Evolutionary conservation across 805 yeast species (phyloP).

Genomic region (Vanderwaltozyma polyspora): DNA sequence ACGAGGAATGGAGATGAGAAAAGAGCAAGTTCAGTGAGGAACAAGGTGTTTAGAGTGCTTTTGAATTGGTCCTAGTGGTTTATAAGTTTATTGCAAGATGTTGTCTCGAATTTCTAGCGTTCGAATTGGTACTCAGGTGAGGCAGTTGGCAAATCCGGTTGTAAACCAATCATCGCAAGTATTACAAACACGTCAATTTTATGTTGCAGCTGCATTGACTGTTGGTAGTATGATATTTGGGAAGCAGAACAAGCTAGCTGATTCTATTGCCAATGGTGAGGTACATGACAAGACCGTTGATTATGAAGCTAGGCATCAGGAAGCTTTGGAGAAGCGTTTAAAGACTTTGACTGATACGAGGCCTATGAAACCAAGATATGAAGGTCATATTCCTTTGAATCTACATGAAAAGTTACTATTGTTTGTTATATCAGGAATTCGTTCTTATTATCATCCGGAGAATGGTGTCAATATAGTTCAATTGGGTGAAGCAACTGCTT

Average conservation of each 20-base stretch:
- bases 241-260: conserved; percentile 44
- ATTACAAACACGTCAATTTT: conserved; percentile 4
- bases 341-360: conserved; percentile 17
- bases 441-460: conserved; percentile 69
- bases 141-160: background rate
- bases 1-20: no score
- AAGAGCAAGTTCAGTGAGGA: no score
- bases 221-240: conserved; percentile 23
- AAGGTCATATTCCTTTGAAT: conserved; percentile 71
- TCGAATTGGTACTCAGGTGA: background rate
- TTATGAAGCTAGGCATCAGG: conserved; percentile 30
- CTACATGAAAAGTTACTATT: conserved; percentile 50
- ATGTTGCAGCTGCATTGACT: conserved; percentile 8
- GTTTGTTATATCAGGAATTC: conserved; percentile 63
- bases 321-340: conserved; percentile 20
- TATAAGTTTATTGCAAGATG: background rate
- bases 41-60: no score
- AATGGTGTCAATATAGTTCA: conserved; percentile 66
- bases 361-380: conserved; percentile 35
- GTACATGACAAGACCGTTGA: conserved; percentile 22
- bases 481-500: conserved; percentile 83
- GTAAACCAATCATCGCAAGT: background rate
- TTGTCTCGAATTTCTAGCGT: background rate
- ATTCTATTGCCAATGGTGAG: conserved; percentile 37
- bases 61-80: no score